Evolutionary conservation across 441 rosid genomes (phyloP).

Genomic region (Adansonia rubrostipa): DNA sequence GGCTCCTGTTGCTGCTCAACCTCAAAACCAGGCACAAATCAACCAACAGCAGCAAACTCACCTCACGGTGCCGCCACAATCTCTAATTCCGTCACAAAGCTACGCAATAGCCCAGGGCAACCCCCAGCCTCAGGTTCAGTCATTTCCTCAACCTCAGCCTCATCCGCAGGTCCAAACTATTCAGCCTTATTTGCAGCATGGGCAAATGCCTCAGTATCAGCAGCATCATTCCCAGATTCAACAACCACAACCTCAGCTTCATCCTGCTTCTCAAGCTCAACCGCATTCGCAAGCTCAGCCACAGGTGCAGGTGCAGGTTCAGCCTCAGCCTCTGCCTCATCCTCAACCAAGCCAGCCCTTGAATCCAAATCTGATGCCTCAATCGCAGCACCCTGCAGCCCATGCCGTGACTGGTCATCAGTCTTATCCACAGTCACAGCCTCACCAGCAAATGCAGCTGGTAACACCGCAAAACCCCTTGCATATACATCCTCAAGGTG

Average conservation of each 20-base stretch:
- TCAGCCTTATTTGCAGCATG: slow-evolving; percentile 55
- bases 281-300: slow-evolving; percentile 41
- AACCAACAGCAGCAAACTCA: slow-evolving; percentile 52
- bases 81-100: slow-evolving; percentile 42
- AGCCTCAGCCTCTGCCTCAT: slow-evolving; percentile 38
- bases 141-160: slow-evolving; percentile 45
- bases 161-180: slow-evolving; percentile 45
- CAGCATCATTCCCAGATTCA: slow-evolving; percentile 44
- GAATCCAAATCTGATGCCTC: slow-evolving; percentile 44
- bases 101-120: slow-evolving; percentile 27
- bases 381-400: slow-evolving; percentile 42
- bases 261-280: slow-evolving; percentile 43
- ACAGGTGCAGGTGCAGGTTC: slow-evolving; percentile 7
- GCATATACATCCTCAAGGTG: slow-evolving; percentile 45
- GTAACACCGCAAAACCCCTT: slow-evolving; percentile 48
- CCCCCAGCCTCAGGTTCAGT: slow-evolving; percentile 36
- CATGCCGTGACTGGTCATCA: slow-evolving; percentile 62
- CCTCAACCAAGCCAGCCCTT: slow-evolving; percentile 44
- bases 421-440: slow-evolving; percentile 56
- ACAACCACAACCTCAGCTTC: slow-evolving; percentile 37
- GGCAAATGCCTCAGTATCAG: slow-evolving; percentile 53
- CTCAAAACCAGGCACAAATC: slow-evolving; percentile 45
- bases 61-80: slow-evolving; percentile 35
- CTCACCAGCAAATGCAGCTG: slow-evolving; percentile 46
- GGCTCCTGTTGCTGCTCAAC: slow-evolving; percentile 45